These are phyloP conservation scores for Malus domestica DNA, from an alignment of 306 rosid species.

Conservation along the genomic window DNA sequence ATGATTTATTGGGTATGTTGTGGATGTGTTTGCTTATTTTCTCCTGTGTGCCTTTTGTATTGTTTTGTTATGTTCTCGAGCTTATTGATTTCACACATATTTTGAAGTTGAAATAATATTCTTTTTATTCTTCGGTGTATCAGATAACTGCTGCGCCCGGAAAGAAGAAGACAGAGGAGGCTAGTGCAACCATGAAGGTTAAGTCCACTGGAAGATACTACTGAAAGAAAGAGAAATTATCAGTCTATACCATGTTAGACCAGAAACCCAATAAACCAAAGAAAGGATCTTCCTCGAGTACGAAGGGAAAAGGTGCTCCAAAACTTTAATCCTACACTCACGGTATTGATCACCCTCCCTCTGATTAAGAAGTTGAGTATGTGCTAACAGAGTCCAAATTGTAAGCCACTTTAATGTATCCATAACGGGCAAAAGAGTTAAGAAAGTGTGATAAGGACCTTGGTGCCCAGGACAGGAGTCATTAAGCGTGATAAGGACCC, in stretches of 20 bases:
- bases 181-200: slow-evolving; percentile 6
- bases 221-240: slow-evolving; percentile 16
- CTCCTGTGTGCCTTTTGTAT: too few species aligned
- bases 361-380: slow-evolving; percentile 44
- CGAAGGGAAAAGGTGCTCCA: slow-evolving; percentile 33
- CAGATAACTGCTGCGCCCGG: slow-evolving; percentile 7
- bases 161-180: slow-evolving; percentile 16
- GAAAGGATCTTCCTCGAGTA: slow-evolving; percentile 29
- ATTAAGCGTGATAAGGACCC: slow-evolving; percentile 47
- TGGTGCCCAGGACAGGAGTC: slow-evolving; percentile 46
- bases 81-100: too few species aligned
- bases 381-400: slow-evolving; percentile 22
- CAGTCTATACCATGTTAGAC: slow-evolving; percentile 29
- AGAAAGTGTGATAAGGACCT: slow-evolving; percentile 55
- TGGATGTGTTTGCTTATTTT: too few species aligned
- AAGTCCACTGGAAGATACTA: slow-evolving; percentile 4
- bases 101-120: not conserved
- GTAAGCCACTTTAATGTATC: slow-evolving; percentile 33
- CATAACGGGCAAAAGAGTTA: slow-evolving; percentile 31
- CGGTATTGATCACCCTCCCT: slow-evolving; percentile 53
- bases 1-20: too few species aligned
- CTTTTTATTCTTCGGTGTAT: not conserved
- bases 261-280: slow-evolving; percentile 33
- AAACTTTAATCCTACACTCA: slow-evolving; percentile 35
- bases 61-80: too few species aligned